Evolutionary conservation across 371 early-diverging fungal genomes (phyloP), one percentile per base, ranked within the genome.

Genomic region (Enterocytospora artemiae): DNA sequence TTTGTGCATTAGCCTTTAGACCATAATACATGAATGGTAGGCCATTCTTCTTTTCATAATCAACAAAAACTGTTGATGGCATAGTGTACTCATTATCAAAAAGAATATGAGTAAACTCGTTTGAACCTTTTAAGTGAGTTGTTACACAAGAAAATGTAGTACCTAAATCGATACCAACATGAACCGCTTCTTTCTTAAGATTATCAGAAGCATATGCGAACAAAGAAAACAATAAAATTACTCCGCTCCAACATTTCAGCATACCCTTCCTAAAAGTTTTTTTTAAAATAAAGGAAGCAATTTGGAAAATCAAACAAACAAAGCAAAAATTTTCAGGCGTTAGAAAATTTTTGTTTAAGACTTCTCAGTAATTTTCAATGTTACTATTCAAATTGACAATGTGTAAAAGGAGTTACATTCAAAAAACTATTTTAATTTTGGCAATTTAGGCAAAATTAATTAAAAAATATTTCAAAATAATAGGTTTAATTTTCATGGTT

Each of bases 61-160:
- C 48, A 85, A 93, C 91, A 56, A 77, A 89, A 63, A 93, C 90
- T 59, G 89, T 88, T 50, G 89, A 88, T 62, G 91, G 91, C 54
- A 90, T 90, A 65, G 89, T 91, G 72, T 91, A 85, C 84, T 88
- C 87, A 74, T 90, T 93, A 82, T 91, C 91, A 81, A 87, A 88
- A 83, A 5, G 7, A 52, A 52, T 28, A 14, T 24, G 4, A 7
- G 31, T 14, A 33, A 28, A 52, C 7, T 52, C 53, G 30, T 24
- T 52, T 7, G 3, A 7, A 7, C 31, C 5, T 91, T 82, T 90
- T 89, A 80, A 87, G 77, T 88, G 90, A 59, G 90, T 89, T 78
- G 87, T 92, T 73, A 92, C 91, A 82, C 93, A 93, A 25, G 91
- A 91, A 87, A 95, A 93, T 77, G 96, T 95, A 78, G 96, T 95